Evolutionary conservation across 1,284 basidiomycete genomes (phyloP).

Genomic region (Malassezia brasiliensis): DNA sequence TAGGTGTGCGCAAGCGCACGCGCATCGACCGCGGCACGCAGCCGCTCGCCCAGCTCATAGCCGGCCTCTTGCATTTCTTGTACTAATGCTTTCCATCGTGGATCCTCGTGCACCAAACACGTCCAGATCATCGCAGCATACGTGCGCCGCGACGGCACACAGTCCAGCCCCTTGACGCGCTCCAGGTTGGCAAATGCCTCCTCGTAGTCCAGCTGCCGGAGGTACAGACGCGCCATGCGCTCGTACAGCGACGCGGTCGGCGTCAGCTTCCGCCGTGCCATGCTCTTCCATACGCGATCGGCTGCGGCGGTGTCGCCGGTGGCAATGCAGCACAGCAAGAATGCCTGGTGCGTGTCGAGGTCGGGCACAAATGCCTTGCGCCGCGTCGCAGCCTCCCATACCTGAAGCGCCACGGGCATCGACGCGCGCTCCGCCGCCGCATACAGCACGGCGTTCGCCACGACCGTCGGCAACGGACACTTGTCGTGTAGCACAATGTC

Average conservation of each 20-base stretch:
- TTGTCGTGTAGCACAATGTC: slow-evolving; percentile 8
- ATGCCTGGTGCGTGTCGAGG: slow-evolving; percentile 21
- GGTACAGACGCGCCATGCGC: slow-evolving; percentile 25
- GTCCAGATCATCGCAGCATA: slow-evolving; percentile 32
- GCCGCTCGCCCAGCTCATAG: slow-evolving; percentile 15
- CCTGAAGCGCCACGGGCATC: neutral
- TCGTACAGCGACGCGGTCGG: slow-evolving; percentile 28
- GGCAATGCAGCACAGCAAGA: slow-evolving; percentile 25
- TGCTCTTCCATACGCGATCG: slow-evolving; percentile 15
- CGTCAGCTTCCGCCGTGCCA: slow-evolving; percentile 10
- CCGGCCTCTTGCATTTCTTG: slow-evolving; percentile 29
- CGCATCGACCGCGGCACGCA: neutral
- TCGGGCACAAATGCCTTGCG: neutral
- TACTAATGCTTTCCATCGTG: slow-evolving; percentile 22
- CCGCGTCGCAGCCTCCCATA: neutral
- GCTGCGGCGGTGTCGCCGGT: slow-evolving; percentile 18
- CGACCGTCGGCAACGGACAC: neutral
- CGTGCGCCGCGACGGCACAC: slow-evolving; percentile 24
- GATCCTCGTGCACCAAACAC: slow-evolving; percentile 23
- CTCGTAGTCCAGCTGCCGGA: slow-evolving; percentile 27
- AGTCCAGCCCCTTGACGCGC: slow-evolving; percentile 21
- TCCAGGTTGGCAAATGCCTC: slow-evolving; percentile 32
- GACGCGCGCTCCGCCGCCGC: slow-evolving; percentile 2
- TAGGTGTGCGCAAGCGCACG: neutral
- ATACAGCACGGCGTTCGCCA: slow-evolving; percentile 10